A percentile compares a stretch with the other conserved stretches of the same genome.
These are phyloP conservation scores for Medicago lupulina DNA, from an alignment of 306 rosid species.

Conservation along the genomic window DNA sequence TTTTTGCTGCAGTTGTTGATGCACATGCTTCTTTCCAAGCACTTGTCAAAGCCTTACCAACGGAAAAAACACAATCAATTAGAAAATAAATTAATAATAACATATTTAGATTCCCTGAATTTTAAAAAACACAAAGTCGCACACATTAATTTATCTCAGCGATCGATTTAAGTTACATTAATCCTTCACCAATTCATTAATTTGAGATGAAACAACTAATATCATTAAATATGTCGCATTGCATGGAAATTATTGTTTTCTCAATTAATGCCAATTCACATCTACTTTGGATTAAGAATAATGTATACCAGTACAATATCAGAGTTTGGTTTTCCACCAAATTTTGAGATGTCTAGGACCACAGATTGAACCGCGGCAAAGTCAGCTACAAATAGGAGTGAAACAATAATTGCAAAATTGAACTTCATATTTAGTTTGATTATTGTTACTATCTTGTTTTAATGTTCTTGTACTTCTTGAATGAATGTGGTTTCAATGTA, in stretches of 20 bases:
- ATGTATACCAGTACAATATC: conserved; percentile 16
- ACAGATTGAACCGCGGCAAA: not conserved
- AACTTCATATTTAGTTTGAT: conserved; percentile 15
- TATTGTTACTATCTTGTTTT: not conserved
- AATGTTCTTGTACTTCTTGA: not conserved
- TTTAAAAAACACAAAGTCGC: too few species aligned
- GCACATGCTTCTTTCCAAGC: conserved; percentile 4
- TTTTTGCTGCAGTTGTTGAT: not conserved
- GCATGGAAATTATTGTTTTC: too few species aligned
- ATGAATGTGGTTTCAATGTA: conserved; percentile 4
- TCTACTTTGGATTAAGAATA: too few species aligned
- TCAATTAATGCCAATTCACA: too few species aligned
- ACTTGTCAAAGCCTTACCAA: not conserved
- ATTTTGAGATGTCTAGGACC: conserved; percentile 19
- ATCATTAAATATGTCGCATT: too few species aligned
- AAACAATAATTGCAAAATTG: not conserved
- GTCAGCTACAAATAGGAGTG: not conserved
- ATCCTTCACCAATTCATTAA: too few species aligned
- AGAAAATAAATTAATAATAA: too few species aligned
- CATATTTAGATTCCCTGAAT: too few species aligned
- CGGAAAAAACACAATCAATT: too few species aligned
- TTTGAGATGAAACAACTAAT: too few species aligned
- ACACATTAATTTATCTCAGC: too few species aligned
- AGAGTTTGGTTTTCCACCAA: conserved; percentile 35
- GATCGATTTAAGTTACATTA: too few species aligned